Conservation (phyloP, 2,329 filamentous ascomycete species). For the Aureobasidium subglaciale region DNA sequence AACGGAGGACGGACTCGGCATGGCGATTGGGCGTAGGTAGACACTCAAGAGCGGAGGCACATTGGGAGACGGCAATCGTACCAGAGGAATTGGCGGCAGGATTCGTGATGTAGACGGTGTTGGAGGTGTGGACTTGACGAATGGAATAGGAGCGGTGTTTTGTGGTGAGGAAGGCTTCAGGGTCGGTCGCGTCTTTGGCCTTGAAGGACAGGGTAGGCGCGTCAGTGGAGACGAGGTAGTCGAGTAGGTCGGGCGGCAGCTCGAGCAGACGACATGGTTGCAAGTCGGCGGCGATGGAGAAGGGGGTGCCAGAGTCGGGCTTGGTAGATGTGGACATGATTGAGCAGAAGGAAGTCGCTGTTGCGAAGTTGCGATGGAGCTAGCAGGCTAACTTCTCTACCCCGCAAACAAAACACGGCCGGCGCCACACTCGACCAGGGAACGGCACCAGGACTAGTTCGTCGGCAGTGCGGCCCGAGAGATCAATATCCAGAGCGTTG, state of each 20-base stretch:
- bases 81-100: slow-evolving; percentile 22
- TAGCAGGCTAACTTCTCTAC: neutral
- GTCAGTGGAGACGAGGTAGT: slow-evolving; percentile 44
- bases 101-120: slow-evolving; percentile 51
- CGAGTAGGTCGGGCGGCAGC: slow-evolving; percentile 51
- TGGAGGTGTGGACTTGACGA: slow-evolving; percentile 59
- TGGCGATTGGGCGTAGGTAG: slow-evolving; percentile 26
- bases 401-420: neutral
- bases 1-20: slow-evolving; percentile 31
- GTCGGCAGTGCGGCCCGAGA: slow-evolving; percentile 8
- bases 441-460: neutral
- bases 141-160: slow-evolving; percentile 50
- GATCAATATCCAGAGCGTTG: slow-evolving; percentile 9
- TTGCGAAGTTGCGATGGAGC: neutral
- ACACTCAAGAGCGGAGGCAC: slow-evolving; percentile 39
- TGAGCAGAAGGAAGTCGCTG: neutral
- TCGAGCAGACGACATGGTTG: slow-evolving; percentile 54
- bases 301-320: slow-evolving; percentile 29
- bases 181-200: slow-evolving; percentile 23
- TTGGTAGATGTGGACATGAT: slow-evolving; percentile 4
- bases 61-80: slow-evolving; percentile 37
- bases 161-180: slow-evolving; percentile 53
- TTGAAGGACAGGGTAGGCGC: slow-evolving; percentile 37
- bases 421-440: neutral
- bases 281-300: slow-evolving; percentile 39